Evolutionary conservation across 2,329 filamentous ascomycete genomes (phyloP), one percentile per base, ranked within the genome.

Genomic region (Claviceps sp.): DNA sequence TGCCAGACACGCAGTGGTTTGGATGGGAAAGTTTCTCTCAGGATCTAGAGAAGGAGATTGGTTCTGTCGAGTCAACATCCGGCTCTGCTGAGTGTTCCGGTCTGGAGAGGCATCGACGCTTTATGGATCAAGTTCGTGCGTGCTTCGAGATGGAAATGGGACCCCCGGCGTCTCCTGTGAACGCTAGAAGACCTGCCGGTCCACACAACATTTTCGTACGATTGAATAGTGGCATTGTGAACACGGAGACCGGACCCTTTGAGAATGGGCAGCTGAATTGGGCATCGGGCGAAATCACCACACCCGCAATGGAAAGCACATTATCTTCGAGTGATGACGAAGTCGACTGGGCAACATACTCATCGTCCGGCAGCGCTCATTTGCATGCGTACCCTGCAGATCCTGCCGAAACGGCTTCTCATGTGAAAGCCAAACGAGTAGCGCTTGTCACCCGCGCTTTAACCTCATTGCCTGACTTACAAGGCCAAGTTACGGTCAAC

Each of bases 81-180:
- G 19, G 30, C 7, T 26, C 19, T 26, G 14, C 14, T 34, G 13
- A 45, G 17, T 7, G 56, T n/a, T 55, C 55, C 11, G 17, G 52
- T 50, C 8, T 48, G 52, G 13, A 52, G 54, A 24, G 17, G 39
- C 56, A 54, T 47, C 55, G 54, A n/a, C 51, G 54, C 34, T 65
- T 68, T 34, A 39, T 56, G 24, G 53, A 56, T 41, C 59, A 55
- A n/a, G 16, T 75, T 41, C 65, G 69, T 34, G 66, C 66, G 8
- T 74, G 73, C 48, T 63, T 68, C 37, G 64, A 64, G 17, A 73
- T 76, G 68, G 77, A 81, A 57, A 61, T 70, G 49, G 71, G 71
- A 24, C 62, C 62, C 59, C 52, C 53, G 1, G 53, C 61, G 13
- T 58, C 54, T 3, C 67, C 67, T 45, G 52, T 59, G 14, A 56